phyloP scores from a whole-genome alignment of 2,329 filamentous ascomycete genomes.

The Colletotrichum sp. region DNA sequence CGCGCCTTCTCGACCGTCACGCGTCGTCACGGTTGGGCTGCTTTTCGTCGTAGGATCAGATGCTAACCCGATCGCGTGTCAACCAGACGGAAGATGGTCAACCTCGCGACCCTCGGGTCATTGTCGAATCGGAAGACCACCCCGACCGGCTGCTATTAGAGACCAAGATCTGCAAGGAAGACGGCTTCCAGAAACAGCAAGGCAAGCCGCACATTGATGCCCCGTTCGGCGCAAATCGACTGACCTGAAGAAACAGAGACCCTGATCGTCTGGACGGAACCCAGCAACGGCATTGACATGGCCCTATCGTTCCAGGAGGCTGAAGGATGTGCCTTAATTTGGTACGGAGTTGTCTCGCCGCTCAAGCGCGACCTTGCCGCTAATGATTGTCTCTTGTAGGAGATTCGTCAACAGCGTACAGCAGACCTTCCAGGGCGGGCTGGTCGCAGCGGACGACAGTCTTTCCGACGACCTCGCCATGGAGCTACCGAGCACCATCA shows the following conservation, averaged over 20 bases:
- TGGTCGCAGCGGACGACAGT: conserved; percentile 76
- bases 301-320: conserved; percentile 97
- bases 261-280: conserved; percentile 96
- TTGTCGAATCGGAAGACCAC: conserved; percentile 93
- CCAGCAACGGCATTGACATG: conserved; percentile 86
- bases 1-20: background rate
- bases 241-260: conserved; percentile 68
- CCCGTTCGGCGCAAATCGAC: conserved; percentile 30
- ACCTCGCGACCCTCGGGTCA: conserved; percentile 83
- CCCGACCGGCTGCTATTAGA: conserved; percentile 83
- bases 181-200: conserved; percentile 98
- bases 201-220: conserved; percentile 55
- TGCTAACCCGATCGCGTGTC: background rate
- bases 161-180: conserved; percentile 88
- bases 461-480: conserved; percentile 85
- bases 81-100: conserved; percentile 58
- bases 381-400: conserved; percentile 52
- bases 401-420: conserved; percentile 91
- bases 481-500: conserved; percentile 72
- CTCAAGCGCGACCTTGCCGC: background rate
- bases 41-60: background rate
- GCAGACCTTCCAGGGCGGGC: conserved; percentile 66
- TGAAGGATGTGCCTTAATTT: conserved; percentile 90
- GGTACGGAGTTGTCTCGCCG: conserved; percentile 56
- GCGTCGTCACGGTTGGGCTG: background rate